These are phyloP conservation scores for Pseudogymnoascus sp. DNA, from an alignment of 2,329 filamentous ascomycete species.

Conservation along the genomic window DNA sequence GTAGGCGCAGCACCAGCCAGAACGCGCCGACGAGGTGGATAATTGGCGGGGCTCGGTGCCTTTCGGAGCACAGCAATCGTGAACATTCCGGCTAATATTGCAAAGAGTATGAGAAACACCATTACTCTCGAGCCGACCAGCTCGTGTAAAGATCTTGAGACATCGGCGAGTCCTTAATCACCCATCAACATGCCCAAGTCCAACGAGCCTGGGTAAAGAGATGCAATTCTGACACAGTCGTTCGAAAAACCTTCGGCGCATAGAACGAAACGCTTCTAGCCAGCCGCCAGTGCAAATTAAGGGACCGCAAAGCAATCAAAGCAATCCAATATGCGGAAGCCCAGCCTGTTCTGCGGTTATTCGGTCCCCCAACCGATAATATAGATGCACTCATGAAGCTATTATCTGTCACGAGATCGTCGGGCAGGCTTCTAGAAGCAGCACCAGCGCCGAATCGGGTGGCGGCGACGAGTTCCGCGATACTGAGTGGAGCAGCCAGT, in stretches of 20 bases:
- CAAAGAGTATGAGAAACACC: background rate
- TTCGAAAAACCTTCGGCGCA: background rate
- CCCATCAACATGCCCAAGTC: background rate
- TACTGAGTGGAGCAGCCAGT: background rate
- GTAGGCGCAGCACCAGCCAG: background rate
- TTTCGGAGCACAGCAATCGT: background rate
- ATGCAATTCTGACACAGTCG: background rate
- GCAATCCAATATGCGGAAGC: slow-evolving; percentile 1
- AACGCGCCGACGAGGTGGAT: background rate
- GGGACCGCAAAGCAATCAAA: background rate
- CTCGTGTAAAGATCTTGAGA: background rate
- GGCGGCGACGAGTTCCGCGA: background rate
- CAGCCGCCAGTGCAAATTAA: background rate
- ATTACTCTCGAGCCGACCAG: background rate
- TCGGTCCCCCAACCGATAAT: background rate
- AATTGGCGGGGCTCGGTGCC: background rate
- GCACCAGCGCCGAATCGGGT: background rate
- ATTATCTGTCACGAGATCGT: background rate
- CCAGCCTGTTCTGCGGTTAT: slow-evolving; percentile 5
- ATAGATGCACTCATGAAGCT: background rate
- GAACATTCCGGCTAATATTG: background rate
- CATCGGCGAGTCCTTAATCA: background rate
- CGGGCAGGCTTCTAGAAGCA: background rate
- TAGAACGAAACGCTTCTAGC: background rate
- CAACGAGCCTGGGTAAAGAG: background rate